Conservation (phyloP, 106 monocot genomes). For the Apostasia shenzhenica region DNA sequence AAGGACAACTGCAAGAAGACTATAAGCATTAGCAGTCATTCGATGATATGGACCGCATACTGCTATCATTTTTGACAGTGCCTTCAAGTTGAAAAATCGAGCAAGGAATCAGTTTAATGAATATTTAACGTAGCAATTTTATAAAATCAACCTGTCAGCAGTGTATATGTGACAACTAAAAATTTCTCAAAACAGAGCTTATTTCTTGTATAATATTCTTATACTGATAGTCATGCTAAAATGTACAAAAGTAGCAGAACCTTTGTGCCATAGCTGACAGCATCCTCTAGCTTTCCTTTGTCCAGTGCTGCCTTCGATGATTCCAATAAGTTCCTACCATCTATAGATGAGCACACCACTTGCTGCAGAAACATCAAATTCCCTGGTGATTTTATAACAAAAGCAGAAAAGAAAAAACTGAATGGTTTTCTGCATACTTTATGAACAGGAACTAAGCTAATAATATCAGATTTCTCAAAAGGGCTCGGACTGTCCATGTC, state of each 20-base stretch:
- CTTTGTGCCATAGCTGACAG: constrained; percentile 79
- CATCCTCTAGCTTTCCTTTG: constrained; percentile 94
- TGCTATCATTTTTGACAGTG: constrained; percentile 76
- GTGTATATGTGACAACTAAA: no score
- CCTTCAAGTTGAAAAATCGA: constrained; percentile 36
- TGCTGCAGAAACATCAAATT: constrained; percentile 38
- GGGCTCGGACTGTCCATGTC: constrained; percentile 64
- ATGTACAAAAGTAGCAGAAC: constrained; percentile 15
- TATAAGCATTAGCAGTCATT: constrained; percentile 88
- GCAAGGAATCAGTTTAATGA: constrained; percentile 6
- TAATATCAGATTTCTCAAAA: constrained; percentile 75
- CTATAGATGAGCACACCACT: constrained; percentile 64
- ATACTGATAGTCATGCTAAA: not conserved
- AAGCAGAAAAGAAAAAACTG: constrained; percentile 1
- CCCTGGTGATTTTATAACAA: not conserved
- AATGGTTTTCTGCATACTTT: constrained; percentile 39
- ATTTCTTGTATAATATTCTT: not conserved
- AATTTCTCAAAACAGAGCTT: not conserved
- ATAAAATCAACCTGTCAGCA: not conserved
- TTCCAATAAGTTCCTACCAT: constrained; percentile 84
- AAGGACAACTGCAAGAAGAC: constrained; percentile 88
- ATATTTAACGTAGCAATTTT: not conserved
- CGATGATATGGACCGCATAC: constrained; percentile 94
- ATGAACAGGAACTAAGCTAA: constrained; percentile 71
- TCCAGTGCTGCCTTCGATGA: constrained; percentile 82